Percentiles rank a stretch among this genome's conserved stretches.
Evolutionary conservation across 345 rosid genomes (phyloP).

Genomic region (Brassica juncea): DNA sequence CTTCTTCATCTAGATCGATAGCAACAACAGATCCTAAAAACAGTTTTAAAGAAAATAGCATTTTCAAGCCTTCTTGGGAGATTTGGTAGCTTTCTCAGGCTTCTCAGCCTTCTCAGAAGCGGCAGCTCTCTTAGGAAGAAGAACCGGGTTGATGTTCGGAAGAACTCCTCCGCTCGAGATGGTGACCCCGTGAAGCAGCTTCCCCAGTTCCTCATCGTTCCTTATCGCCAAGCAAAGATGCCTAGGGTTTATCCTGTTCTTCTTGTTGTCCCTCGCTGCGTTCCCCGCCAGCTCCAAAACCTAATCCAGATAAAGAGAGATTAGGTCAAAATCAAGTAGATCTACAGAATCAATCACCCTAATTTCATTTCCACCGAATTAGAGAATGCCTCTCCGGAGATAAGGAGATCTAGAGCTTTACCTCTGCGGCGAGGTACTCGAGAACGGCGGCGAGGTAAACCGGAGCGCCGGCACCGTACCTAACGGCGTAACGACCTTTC

Average conservation of each 20-base stretch:
- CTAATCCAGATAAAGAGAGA: conserved; percentile 30
- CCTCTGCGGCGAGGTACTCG: conserved; percentile 87
- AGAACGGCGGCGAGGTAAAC: conserved; percentile 77
- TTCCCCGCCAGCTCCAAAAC: conserved; percentile 69
- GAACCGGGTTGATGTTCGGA: conserved; percentile 61
- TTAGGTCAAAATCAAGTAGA: neutral
- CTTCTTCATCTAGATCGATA: conserved; percentile 8
- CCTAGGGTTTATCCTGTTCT: conserved; percentile 64
- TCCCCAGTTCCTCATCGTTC: conserved; percentile 67
- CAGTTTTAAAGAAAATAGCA: neutral
- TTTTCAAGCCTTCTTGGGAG: conserved; percentile 50
- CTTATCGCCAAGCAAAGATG: conserved; percentile 58
- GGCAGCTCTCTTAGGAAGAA: conserved; percentile 60
- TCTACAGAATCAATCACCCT: neutral
- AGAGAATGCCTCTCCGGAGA: neutral
- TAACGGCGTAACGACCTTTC: conserved; percentile 66
- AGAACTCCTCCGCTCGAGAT: conserved; percentile 70
- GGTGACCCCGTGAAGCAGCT: conserved; percentile 61
- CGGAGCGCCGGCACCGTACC: conserved; percentile 72
- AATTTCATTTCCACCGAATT: neutral
- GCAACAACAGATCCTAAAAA: neutral
- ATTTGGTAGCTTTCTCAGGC: conserved; percentile 40
- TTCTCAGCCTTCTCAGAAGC: conserved; percentile 41
- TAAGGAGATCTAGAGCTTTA: conserved; percentile 23
- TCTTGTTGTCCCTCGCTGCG: conserved; percentile 76